Base-by-base conservation (phyloP, 202 grass and related monocot genomes). In the Elaeis oleifera region DNA sequence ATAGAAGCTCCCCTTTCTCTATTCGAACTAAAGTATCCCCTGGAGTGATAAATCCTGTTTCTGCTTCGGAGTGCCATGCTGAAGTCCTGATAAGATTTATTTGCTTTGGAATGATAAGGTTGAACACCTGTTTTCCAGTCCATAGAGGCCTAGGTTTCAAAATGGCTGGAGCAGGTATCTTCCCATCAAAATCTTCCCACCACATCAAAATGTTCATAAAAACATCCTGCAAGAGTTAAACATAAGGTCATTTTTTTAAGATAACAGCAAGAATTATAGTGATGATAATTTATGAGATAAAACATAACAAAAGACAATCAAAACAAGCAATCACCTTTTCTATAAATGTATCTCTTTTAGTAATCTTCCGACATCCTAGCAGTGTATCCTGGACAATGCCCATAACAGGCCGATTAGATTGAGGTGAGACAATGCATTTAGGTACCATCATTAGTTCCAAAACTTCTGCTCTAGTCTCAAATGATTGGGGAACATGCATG, bases 141-240 rank as follows among this genome's bases (percentile, higher is more conserved):
- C 91, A 96, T 36, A 96, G 70, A 67, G 91, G 91, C 76, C 87
- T 87, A 50, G 91, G 91, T 73, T 90, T 96, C 63, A 88, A 65
- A 68, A 96, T 91, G 56, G 91, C 76, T 55, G 91, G 91, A 50
- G 91, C 91, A 76, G 91, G 91, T 54, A 96, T 53, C 81, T 96
- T 96, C 68, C 91, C 91, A 61, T 96, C 91, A 8, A 96, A 96
- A 51, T 96, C 91, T 80, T 96, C 84, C 91, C 91, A 96, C 91
- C 91, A 96, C 91, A 96, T 90, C 62, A 96, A 78, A 24, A 75
- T 90, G 80, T 96, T 96, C 87, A 96, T 90, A 81, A 96, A 96
- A 69, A 96, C 87, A 81, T 96, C 91, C 91, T 96, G 71, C 18
- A 31, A 72, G 23, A 79, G 65, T 63, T 18, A 39, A 44, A 13